These are phyloP conservation scores for Kokia cookei DNA, from an alignment of 441 rosid species.

Conservation along the genomic window DNA sequence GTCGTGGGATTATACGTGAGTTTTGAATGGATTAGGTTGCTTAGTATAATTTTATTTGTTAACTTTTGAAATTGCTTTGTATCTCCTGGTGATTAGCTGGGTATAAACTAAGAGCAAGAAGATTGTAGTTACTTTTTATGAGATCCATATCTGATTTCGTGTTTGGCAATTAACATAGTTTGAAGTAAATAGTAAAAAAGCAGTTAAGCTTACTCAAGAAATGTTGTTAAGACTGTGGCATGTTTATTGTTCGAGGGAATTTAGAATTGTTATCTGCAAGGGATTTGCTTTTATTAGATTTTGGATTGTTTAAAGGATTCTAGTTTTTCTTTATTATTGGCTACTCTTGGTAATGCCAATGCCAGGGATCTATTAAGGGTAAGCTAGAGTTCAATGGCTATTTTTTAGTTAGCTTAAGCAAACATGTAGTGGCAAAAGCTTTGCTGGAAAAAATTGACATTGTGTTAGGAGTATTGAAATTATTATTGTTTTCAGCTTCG, in stretches of 20 bases:
- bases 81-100: background rate
- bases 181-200: background rate
- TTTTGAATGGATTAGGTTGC: background rate
- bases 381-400: background rate
- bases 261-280: background rate
- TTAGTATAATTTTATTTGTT: background rate
- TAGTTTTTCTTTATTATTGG: background rate
- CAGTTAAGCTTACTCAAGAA: background rate
- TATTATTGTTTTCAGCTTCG: background rate
- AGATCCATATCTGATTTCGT: background rate
- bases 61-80: background rate
- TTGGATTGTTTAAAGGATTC: background rate
- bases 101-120: background rate
- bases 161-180: background rate
- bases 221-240: background rate
- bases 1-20: background rate
- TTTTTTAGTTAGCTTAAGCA: background rate
- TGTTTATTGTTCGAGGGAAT: background rate
- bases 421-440: background rate
- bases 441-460: background rate
- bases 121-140: background rate
- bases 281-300: background rate
- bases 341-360: background rate
- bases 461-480: background rate
- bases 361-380: background rate